Percentiles rank a stretch among this genome's conserved stretches.
Conservation (phyloP, 371 early-diverging fungal genomes). For the Apophysomyces sp. region DNA sequence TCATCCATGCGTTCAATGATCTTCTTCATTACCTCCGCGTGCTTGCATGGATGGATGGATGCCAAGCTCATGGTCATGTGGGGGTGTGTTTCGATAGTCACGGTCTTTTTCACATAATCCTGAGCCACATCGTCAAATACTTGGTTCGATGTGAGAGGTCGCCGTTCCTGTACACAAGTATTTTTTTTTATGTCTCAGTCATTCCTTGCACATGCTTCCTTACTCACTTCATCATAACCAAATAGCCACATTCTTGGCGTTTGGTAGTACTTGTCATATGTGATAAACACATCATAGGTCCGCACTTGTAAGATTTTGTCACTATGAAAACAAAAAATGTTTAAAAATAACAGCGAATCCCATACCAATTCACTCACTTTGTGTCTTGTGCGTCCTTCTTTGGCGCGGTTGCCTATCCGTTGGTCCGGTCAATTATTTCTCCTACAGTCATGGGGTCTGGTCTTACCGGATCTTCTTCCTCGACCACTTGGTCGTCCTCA, state of each 20-base stretch:
- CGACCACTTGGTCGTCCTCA: slow-evolving; percentile 75
- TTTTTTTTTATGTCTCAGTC: not conserved
- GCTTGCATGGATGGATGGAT: slow-evolving; percentile 96
- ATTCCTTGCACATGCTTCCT: not conserved
- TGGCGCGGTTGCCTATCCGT: not conserved
- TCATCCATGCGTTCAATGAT: slow-evolving; percentile 83
- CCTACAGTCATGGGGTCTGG: not conserved
- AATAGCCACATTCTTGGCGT: slow-evolving; percentile 96
- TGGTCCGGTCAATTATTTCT: not conserved
- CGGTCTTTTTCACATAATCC: slow-evolving; percentile 97
- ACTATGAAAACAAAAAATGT: slow-evolving; percentile 22
- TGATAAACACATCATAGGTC: slow-evolving; percentile 96
- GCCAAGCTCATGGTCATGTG: slow-evolving; percentile 84
- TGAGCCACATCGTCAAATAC: slow-evolving; percentile 96
- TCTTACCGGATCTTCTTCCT: slow-evolving; percentile 71
- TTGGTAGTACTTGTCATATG: slow-evolving; percentile 98
- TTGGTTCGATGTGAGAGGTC: slow-evolving; percentile 80
- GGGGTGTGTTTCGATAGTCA: slow-evolving; percentile 95
- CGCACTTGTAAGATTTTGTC: slow-evolving; percentile 92
- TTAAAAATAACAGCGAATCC: not conserved
- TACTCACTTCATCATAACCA: slow-evolving; percentile 86
- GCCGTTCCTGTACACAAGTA: slow-evolving; percentile 51
- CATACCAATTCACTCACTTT: slow-evolving; percentile 6
- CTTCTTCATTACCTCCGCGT: slow-evolving; percentile 97
- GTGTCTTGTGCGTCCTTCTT: slow-evolving; percentile 4